These are phyloP conservation scores for Candida berthetii DNA, from an alignment of 805 yeast genomes.

Conservation along the genomic window DNA sequence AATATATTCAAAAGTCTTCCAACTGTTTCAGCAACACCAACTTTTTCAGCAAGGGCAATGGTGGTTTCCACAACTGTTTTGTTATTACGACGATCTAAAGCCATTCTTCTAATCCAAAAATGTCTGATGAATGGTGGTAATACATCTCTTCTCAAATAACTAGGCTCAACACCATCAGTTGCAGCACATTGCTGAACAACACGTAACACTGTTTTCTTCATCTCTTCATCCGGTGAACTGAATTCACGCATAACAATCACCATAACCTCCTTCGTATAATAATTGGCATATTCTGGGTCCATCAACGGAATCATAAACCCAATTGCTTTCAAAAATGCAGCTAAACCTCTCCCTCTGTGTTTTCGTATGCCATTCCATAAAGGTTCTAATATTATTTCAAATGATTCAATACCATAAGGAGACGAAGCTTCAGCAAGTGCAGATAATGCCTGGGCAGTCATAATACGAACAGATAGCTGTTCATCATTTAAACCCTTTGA, in stretches of 20 bases:
- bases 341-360: conserved; percentile 73
- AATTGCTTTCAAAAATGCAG: conserved; percentile 70
- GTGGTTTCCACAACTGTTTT: conserved; percentile 70
- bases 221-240: conserved; percentile 78
- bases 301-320: conserved; percentile 81
- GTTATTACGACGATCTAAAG: conserved; percentile 55
- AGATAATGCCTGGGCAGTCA: conserved; percentile 67
- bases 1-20: conserved; percentile 51
- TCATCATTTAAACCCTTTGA: conserved; percentile 58
- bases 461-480: conserved; percentile 56
- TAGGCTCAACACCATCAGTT: conserved; percentile 48
- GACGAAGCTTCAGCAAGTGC: conserved; percentile 74
- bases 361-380: conserved; percentile 74
- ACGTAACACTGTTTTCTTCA: conserved; percentile 66
- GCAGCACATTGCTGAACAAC: conserved; percentile 64
- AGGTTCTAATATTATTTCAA: conserved; percentile 63
- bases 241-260: conserved; percentile 65
- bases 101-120: conserved; percentile 82
- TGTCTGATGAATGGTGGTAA: conserved; percentile 55
- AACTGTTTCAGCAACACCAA: conserved; percentile 58
- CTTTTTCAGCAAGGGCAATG: conserved; percentile 53
- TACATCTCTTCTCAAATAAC: conserved; percentile 44
- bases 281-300: conserved; percentile 76
- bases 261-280: conserved; percentile 72
- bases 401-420: conserved; percentile 89